Evolutionary conservation across 2,329 filamentous ascomycete genomes (phyloP).

Genomic region (Zymoseptoria pseudotritici): DNA sequence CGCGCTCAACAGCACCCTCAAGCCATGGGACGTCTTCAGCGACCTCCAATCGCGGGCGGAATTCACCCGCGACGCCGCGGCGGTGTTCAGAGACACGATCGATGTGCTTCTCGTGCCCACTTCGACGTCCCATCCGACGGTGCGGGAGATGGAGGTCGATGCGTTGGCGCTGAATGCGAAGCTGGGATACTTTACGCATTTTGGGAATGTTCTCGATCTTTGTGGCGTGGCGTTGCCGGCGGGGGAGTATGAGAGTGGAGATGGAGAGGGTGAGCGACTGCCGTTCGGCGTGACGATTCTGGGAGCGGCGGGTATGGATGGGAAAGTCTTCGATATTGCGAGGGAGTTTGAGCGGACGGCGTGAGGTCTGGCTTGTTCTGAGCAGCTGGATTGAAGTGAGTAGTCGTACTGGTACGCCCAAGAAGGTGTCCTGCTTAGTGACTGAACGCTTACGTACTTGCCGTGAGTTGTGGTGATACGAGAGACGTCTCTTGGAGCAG

Average conservation of each 20-base stretch:
- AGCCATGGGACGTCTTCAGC: conserved; percentile 42
- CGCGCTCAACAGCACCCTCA: conserved; percentile 32
- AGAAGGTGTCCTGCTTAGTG: too few species aligned
- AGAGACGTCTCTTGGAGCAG: too few species aligned
- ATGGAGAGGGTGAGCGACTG: conserved; percentile 18
- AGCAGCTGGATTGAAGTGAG: too few species aligned
- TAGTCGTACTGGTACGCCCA: too few species aligned
- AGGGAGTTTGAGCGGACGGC: conserved; percentile 22
- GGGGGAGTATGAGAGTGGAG: conserved; percentile 27
- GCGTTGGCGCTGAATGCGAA: conserved; percentile 49
- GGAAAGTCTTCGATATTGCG: conserved; percentile 36
- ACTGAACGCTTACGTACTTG: too few species aligned
- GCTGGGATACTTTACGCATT: conserved; percentile 52
- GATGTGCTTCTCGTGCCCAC: conserved; percentile 51
- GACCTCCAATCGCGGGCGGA: conserved; percentile 42
- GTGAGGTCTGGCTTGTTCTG: background rate
- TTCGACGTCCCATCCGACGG: conserved; percentile 40
- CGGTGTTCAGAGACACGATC: conserved; percentile 34
- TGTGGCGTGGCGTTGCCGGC: conserved; percentile 49
- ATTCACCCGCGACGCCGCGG: conserved; percentile 38
- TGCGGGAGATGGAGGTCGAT: conserved; percentile 44
- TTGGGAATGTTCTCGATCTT: conserved; percentile 54
- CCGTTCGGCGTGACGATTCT: conserved; percentile 38
- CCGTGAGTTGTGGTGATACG: too few species aligned
- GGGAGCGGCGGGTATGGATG: conserved; percentile 33